Evolutionary conservation across 768 basidiomycete species (phyloP).

Genomic region (Megacollybia marginata): DNA sequence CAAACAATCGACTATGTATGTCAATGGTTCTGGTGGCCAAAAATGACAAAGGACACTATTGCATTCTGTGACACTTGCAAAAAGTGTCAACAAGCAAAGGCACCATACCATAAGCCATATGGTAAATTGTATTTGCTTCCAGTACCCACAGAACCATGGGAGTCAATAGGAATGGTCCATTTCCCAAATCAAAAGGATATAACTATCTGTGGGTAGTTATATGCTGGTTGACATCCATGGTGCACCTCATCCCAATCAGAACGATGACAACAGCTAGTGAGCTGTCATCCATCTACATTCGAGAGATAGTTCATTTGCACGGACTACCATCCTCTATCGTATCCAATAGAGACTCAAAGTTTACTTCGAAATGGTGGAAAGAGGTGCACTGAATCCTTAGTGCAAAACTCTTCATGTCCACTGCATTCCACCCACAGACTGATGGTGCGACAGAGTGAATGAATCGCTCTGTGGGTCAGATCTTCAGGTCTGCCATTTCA

Average conservation of each 20-base stretch:
- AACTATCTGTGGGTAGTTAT: slow-evolving; percentile 16
- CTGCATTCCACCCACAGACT: slow-evolving; percentile 24
- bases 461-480: slow-evolving; percentile 7
- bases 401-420: slow-evolving; percentile 15
- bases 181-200: slow-evolving; percentile 10
- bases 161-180: slow-evolving; percentile 14
- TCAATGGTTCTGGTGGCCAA: slow-evolving; percentile 11
- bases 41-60: not conserved
- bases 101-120: not conserved
- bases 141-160: slow-evolving; percentile 9
- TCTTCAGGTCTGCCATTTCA: slow-evolving; percentile 4
- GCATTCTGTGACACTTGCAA: not conserved
- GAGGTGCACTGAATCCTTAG: slow-evolving; percentile 11
- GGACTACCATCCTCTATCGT: slow-evolving; percentile 12
- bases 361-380: slow-evolving; percentile 20
- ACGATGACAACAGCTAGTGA: slow-evolving; percentile 1
- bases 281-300: slow-evolving; percentile 5
- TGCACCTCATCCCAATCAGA: slow-evolving; percentile 13
- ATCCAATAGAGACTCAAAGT: slow-evolving; percentile 19
- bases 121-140: not conserved
- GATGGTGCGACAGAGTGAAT: slow-evolving; percentile 20
- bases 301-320: slow-evolving; percentile 10
- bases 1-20: slow-evolving; percentile 18
- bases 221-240: slow-evolving; percentile 8
- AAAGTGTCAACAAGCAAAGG: not conserved